phyloP scores from a whole-genome alignment of 208 protist genomes.

The Entamoeba invadens region DNA sequence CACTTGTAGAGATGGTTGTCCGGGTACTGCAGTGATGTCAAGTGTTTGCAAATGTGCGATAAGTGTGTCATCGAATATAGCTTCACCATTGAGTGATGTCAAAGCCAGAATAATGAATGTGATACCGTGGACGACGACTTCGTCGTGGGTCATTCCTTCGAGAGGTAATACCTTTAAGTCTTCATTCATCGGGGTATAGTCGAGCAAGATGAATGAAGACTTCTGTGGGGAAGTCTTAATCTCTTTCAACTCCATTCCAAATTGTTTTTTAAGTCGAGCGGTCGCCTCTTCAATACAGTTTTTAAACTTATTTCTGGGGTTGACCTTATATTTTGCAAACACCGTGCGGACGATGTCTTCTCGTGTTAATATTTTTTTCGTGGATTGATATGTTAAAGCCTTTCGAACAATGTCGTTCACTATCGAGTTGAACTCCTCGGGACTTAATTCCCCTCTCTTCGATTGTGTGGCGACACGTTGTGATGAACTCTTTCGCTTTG shows the following conservation, averaged over 20 bases:
- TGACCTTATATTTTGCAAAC: not conserved
- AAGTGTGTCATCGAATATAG: not conserved
- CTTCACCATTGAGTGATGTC: not conserved
- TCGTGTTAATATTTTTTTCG: not conserved
- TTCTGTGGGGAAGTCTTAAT: not conserved
- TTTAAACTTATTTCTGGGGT: not conserved
- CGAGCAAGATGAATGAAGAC: not conserved
- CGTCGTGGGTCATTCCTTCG: not conserved
- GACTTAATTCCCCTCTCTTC: not conserved
- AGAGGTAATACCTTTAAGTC: not conserved
- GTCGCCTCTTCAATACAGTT: not conserved
- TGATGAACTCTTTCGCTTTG: not conserved
- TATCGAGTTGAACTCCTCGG: not conserved
- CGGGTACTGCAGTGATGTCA: not conserved
- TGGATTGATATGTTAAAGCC: not conserved
- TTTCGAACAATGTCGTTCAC: not conserved
- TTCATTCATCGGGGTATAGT: not conserved
- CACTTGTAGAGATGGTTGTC: not conserved
- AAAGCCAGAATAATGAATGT: not conserved
- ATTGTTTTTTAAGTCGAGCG: not conserved
- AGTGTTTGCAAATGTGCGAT: not conserved
- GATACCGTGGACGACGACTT: not conserved
- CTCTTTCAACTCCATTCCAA: not conserved
- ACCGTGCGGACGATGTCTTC: not conserved
- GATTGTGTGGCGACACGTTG: not conserved